Evolutionary conservation across 176 grass and related monocot species (phyloP).

Genomic region (Rhynchospora tenuis): DNA sequence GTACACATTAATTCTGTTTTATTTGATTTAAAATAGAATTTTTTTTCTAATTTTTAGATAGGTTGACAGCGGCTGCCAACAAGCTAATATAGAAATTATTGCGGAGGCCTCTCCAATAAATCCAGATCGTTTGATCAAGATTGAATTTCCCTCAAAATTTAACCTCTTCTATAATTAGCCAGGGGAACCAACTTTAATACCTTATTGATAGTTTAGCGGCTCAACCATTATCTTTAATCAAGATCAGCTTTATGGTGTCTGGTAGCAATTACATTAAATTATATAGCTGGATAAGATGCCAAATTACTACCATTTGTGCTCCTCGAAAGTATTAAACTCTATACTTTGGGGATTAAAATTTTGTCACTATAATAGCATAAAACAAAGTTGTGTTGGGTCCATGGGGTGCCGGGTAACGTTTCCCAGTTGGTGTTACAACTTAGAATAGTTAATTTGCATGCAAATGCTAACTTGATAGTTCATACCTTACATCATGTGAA

Average conservation of each 20-base stretch:
- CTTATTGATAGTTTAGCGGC: no score
- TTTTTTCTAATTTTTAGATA: no score
- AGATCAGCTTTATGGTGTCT: not conserved
- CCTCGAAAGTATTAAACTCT: not conserved
- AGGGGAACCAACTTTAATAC: no score
- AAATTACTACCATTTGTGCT: not conserved
- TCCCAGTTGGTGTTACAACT: not conserved
- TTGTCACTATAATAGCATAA: not conserved
- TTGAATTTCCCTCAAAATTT: not conserved
- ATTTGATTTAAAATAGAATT: not conserved
- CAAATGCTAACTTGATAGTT: no score
- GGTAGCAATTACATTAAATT: not conserved
- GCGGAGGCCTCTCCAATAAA: not conserved
- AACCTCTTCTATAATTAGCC: no score
- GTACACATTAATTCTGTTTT: not conserved
- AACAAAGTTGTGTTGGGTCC: not conserved
- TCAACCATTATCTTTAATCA: not conserved
- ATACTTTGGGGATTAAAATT: not conserved
- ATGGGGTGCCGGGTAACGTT: not conserved
- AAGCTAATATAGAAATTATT: no score
- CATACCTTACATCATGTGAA: not conserved
- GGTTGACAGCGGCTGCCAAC: no score
- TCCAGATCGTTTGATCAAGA: not conserved
- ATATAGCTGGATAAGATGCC: not conserved
- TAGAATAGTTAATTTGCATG: not conserved